Conservation (phyloP, 1,284 basidiomycete species). For the Apiotrichum montevideense region DNA sequence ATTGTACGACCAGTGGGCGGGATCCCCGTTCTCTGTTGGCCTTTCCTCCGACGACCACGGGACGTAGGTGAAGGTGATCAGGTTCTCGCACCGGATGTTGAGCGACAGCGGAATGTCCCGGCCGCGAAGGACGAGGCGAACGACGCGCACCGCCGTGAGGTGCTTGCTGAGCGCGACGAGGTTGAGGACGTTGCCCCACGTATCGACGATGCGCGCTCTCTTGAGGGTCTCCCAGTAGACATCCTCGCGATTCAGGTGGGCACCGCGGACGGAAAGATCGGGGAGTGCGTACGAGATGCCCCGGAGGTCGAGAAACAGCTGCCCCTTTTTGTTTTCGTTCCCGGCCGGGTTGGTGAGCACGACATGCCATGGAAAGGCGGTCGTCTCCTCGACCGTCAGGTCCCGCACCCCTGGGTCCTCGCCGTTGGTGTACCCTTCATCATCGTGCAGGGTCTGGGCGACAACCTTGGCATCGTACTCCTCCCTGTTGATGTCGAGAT, state of each 20-base stretch:
- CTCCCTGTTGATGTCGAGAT: no score
- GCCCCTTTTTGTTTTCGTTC: neutral
- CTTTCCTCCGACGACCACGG: neutral
- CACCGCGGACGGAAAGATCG: neutral
- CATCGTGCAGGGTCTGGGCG: no score
- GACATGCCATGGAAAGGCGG: neutral
- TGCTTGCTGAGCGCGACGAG: neutral
- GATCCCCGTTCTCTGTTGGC: no score
- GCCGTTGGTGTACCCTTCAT: no score
- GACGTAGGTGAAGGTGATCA: constrained; percentile 11
- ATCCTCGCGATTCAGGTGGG: neutral
- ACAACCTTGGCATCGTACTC: no score
- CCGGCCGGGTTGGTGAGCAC: neutral
- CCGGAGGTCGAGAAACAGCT: neutral
- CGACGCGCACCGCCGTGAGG: neutral
- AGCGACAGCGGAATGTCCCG: neutral
- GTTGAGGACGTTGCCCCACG: neutral
- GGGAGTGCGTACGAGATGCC: neutral
- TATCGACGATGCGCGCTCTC: neutral
- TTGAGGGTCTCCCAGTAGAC: neutral
- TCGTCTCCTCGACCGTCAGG: no score
- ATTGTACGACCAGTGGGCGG: neutral
- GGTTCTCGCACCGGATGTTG: neutral
- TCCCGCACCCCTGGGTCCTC: no score
- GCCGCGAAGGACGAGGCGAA: constrained; percentile 9